Evolutionary conservation across 2,329 filamentous ascomycete species (phyloP), one percentile per base, ranked within the genome.

Genomic region (Mycosphaerella arachidis): DNA sequence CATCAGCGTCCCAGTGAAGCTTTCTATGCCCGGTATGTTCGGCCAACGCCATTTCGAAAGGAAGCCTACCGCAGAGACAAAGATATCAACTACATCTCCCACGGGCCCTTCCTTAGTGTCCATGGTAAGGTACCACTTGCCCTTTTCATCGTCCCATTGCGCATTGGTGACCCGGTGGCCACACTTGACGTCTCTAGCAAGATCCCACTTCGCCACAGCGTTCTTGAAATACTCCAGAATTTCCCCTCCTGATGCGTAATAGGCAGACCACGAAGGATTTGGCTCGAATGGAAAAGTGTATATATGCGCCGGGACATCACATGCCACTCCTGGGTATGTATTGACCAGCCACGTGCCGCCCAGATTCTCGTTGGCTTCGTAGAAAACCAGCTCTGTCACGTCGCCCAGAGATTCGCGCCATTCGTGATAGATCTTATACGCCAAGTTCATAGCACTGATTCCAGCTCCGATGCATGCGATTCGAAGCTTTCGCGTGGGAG

Each of bases 301-400:
- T 18, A 75, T 75, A 48, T 77, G 65, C 58, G 73, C 55, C 56
- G 70, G 70, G 4, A 72, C 67, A 64, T 81, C 77, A 65, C 77
- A 77, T 16, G 73, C 69, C 62, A 77, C 75, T 5, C 77, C 77
- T 0, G 76, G 76, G 59, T 77, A 78, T 1, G 67, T 67, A 52
- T 79, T 79, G 51, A 75, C 76, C 4, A 75, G 65, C 63, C 66
- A 72, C 0, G 77, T 78, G 5, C 77, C 77, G 7, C 76, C 77
- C 20, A 79, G 61, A 18, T 73, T 71, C 8, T 69, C 58, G 53
- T 72, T 72, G 60, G 75, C 73, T 64, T 81, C 78, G 56, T 78
- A 80, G 55, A 81, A 76, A 0, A 72, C 69, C 50, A 76, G 69
- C 5, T 74, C 72, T 31, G 77, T 67, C 18, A 70, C 66, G 20